phyloP scores from a whole-genome alignment of 2,329 filamentous ascomycete species.

The Diaporthe amygdali region DNA sequence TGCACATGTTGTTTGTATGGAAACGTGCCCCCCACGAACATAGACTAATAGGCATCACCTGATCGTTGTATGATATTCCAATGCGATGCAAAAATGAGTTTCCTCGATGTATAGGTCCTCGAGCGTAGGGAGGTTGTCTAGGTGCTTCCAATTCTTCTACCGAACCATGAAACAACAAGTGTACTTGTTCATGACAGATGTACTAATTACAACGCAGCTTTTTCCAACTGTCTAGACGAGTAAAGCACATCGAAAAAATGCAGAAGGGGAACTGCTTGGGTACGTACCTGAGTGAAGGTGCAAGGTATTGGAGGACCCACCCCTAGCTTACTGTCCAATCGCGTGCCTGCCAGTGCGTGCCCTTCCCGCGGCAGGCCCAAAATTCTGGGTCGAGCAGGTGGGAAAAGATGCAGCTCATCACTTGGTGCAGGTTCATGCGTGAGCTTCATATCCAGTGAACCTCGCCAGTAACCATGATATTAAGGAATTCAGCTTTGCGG shows the following conservation, averaged over 20 bases:
- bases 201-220: no score
- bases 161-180: accelerated
- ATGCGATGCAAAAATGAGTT: neutral
- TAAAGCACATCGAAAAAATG: neutral
- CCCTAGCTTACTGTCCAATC: neutral
- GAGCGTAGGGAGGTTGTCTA: neutral
- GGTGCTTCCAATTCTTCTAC: neutral
- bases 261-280: neutral
- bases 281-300: neutral
- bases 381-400: neutral
- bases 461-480: constrained; percentile 53
- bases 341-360: neutral
- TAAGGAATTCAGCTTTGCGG: constrained; percentile 59
- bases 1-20: constrained; percentile 1
- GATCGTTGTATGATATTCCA: neutral
- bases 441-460: constrained; percentile 26
- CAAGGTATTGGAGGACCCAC: neutral
- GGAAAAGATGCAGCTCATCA: constrained; percentile 18
- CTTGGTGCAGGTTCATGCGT: neutral
- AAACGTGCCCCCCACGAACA: neutral
- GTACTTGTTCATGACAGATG: neutral
- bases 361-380: constrained; percentile 9
- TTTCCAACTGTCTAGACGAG: neutral
- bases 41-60: constrained; percentile 17
- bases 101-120: neutral